These are phyloP conservation scores for Sphaceloma murrayae DNA, from an alignment of 2,329 filamentous ascomycete genomes.

Conservation along the genomic window DNA sequence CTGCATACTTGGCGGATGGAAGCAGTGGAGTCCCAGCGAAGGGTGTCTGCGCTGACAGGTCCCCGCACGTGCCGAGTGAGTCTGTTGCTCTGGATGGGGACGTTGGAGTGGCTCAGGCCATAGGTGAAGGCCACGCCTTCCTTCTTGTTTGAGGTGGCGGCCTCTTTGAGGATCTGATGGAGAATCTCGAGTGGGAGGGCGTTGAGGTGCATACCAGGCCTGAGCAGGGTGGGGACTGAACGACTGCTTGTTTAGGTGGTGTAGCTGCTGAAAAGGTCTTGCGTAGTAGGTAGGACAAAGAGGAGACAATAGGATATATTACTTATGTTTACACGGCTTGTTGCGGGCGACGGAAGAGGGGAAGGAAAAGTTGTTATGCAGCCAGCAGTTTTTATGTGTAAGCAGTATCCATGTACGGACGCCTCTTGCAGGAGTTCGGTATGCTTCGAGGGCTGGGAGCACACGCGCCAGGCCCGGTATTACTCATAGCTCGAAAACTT, in stretches of 20 bases:
- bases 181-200: slow-evolving; percentile 45
- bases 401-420: slow-evolving; percentile 4
- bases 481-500: slow-evolving; percentile 12
- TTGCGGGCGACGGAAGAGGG: background rate
- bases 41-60: slow-evolving; percentile 41
- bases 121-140: slow-evolving; percentile 44
- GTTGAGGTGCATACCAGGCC: slow-evolving; percentile 33
- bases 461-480: background rate
- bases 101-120: slow-evolving; percentile 41
- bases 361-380: slow-evolving; percentile 3
- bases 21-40: slow-evolving; percentile 43
- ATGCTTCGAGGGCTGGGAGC: background rate
- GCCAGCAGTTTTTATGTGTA: slow-evolving; percentile 13
- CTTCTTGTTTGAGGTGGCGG: slow-evolving; percentile 39
- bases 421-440: slow-evolving; percentile 10
- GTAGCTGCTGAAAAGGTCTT: background rate
- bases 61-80: slow-evolving; percentile 44
- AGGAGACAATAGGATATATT: background rate
- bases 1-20: slow-evolving; percentile 42
- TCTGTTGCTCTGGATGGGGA: slow-evolving; percentile 37
- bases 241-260: background rate
- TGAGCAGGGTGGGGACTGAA: background rate
- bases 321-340: slow-evolving; percentile 12
- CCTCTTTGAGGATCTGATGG: slow-evolving; percentile 41
- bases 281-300: background rate